Evolutionary conservation across 129 eudicot genomes (phyloP).

Genomic region (Apium graveolens): DNA sequence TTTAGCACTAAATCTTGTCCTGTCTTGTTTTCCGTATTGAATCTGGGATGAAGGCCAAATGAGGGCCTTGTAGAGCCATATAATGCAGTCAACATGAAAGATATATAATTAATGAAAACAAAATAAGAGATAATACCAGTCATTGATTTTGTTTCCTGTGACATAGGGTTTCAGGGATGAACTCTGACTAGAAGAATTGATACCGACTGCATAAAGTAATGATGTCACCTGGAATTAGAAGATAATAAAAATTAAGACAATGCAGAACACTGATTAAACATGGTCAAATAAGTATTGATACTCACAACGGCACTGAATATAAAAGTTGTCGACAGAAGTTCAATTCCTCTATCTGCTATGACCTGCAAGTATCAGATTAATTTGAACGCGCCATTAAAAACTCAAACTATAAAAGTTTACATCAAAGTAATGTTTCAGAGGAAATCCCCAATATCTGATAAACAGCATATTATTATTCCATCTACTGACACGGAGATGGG

Average conservation of each 20-base stretch:
- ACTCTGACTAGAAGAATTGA: constrained; percentile 43
- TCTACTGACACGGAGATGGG: neutral
- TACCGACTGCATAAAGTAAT: constrained; percentile 60
- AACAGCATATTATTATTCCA: neutral
- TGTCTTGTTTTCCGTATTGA: neutral
- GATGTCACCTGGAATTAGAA: constrained; percentile 57
- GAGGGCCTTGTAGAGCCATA: neutral
- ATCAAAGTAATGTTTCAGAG: neutral
- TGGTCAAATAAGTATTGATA: constrained; percentile 6
- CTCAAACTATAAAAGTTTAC: neutral
- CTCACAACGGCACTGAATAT: constrained; percentile 78
- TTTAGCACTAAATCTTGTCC: neutral
- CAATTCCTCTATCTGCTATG: constrained; percentile 83
- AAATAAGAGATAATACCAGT: constrained; percentile 43
- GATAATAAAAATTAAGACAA: constrained; percentile 4
- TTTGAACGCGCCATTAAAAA: neutral
- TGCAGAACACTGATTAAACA: constrained; percentile 1
- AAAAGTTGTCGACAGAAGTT: constrained; percentile 77
- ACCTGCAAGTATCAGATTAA: constrained; percentile 54
- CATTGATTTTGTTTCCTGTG: constrained; percentile 69
- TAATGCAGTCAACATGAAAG: neutral
- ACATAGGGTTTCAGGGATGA: constrained; percentile 80
- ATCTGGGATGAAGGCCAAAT: neutral
- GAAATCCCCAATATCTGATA: neutral
- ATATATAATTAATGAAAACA: neutral